A percentile compares a stretch with the other conserved stretches of the same genome.
phyloP scores from a whole-genome alignment of 495 filamentous ascomycete species.

The Penicillium chermesinum region DNA sequence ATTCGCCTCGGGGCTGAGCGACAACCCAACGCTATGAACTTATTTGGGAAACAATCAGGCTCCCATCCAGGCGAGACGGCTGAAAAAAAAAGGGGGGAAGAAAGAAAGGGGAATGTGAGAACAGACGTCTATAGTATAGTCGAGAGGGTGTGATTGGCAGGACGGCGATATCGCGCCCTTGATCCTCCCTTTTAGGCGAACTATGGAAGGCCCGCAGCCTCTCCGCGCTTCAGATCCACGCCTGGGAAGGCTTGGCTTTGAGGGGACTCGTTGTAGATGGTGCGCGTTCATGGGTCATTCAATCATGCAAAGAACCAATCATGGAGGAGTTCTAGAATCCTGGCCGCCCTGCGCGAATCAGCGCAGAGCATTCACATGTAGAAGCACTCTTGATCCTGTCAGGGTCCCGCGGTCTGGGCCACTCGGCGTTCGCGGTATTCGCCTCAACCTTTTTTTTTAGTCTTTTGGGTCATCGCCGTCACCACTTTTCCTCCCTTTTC shows the following conservation, averaged over 20 bases:
- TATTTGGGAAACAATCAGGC: background rate
- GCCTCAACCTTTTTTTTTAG: constrained; percentile 13
- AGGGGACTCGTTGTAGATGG: background rate
- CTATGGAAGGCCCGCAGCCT: constrained; percentile 8
- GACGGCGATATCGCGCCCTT: too few species aligned
- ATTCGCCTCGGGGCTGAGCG: too few species aligned
- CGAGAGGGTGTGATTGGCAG: background rate
- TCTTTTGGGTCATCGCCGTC: too few species aligned
- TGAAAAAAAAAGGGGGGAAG: background rate
- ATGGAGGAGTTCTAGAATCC: too few species aligned
- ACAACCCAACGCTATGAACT: background rate
- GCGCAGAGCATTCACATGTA: too few species aligned
- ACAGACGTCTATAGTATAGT: background rate
- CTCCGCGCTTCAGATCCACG: background rate
- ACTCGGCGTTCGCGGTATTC: constrained; percentile 7
- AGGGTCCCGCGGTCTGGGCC: constrained; percentile 17
- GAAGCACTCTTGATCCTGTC: too few species aligned
- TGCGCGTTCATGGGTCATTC: too few species aligned
- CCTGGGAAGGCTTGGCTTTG: background rate
- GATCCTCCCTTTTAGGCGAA: constrained; percentile 10
- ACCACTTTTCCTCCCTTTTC: too few species aligned
- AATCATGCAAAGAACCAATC: background rate
- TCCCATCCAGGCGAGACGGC: background rate
- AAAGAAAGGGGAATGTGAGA: background rate
- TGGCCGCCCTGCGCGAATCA: background rate